A percentile compares a stretch with the other conserved stretches of the same genome.
Evolutionary conservation across 2,329 filamentous ascomycete species (phyloP).

Genomic region (Dactylellina drechsleri): DNA sequence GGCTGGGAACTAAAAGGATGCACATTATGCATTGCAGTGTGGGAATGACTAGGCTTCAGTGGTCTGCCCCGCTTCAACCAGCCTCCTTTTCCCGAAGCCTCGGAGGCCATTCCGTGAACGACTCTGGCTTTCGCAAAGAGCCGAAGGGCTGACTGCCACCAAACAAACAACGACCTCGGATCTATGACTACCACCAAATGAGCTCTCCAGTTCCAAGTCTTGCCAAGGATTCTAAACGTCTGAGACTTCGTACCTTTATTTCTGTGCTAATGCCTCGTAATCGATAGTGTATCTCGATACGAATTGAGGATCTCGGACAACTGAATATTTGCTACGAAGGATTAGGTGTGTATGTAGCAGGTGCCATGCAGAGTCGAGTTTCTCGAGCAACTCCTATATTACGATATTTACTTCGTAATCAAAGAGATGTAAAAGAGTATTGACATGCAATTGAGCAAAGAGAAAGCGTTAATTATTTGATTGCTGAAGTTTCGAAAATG

Average conservation of each 20-base stretch:
- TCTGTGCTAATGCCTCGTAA: too few relatives aligned
- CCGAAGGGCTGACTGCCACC: conserved; percentile 21
- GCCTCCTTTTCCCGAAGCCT: conserved; percentile 52
- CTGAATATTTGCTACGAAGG: too few relatives aligned
- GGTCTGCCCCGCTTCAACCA: conserved; percentile 44
- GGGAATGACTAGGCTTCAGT: conserved; percentile 9
- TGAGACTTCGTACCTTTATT: too few relatives aligned
- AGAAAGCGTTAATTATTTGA: conserved; percentile 9
- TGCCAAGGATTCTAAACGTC: too few relatives aligned
- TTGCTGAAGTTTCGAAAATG: conserved; percentile 46
- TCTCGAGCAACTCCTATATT: background rate
- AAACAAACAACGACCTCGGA: conserved; percentile 9
- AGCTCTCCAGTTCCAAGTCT: too few relatives aligned
- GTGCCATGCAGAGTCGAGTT: background rate
- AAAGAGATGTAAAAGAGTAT: background rate
- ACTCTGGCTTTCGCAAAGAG: conserved; percentile 6
- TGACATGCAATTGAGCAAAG: background rate
- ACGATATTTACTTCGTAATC: background rate
- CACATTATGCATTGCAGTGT: conserved; percentile 24
- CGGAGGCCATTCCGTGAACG: conserved; percentile 4
- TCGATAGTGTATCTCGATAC: too few relatives aligned
- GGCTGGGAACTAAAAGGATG: conserved; percentile 10
- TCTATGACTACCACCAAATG: too few relatives aligned
- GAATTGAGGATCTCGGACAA: too few relatives aligned
- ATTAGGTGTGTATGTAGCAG: too few relatives aligned